phyloP scores from a whole-genome alignment of 2,329 filamentous ascomycete species.

The Botrytis porri region DNA sequence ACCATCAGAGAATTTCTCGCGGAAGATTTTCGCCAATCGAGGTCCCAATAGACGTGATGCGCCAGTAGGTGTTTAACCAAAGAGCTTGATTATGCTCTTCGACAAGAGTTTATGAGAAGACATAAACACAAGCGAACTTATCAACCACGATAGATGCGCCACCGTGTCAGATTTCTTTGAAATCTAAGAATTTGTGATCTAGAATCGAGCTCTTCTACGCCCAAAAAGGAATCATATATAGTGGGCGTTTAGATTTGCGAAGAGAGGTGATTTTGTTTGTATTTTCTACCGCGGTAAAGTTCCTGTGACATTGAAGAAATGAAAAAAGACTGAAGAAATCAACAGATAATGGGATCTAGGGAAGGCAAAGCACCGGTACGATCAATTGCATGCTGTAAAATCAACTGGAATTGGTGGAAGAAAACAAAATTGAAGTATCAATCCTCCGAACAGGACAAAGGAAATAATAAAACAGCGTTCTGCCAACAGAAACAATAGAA shows the following conservation, averaged over 20 bases:
- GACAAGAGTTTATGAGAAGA: not conserved
- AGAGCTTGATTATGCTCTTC: conserved; percentile 19
- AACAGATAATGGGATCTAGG: not conserved
- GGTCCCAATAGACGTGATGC: conserved; percentile 15
- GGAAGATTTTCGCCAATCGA: conserved; percentile 27
- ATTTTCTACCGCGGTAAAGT: conserved; percentile 24
- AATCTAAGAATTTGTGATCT: no score
- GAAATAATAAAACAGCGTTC: not conserved
- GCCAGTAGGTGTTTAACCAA: conserved; percentile 19
- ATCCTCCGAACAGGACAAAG: not conserved
- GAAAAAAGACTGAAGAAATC: not conserved
- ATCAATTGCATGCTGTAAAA: not conserved
- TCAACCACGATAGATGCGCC: conserved; percentile 9
- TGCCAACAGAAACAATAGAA: not conserved
- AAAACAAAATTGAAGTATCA: not conserved
- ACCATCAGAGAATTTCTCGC: conserved; percentile 19
- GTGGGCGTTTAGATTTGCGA: conserved; percentile 14
- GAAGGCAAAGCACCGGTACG: not conserved
- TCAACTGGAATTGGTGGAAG: not conserved
- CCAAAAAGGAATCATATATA: conserved; percentile 3
- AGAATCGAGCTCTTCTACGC: not conserved
- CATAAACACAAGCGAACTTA: not conserved
- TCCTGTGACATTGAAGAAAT: conserved; percentile 18
- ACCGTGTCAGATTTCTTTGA: conserved; percentile 23
- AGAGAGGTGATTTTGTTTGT: conserved; percentile 20